Percentiles rank a stretch among this genome's conserved stretches.
phyloP scores from a whole-genome alignment of 306 rosid species.

The Vachellia pachyceras region DNA sequence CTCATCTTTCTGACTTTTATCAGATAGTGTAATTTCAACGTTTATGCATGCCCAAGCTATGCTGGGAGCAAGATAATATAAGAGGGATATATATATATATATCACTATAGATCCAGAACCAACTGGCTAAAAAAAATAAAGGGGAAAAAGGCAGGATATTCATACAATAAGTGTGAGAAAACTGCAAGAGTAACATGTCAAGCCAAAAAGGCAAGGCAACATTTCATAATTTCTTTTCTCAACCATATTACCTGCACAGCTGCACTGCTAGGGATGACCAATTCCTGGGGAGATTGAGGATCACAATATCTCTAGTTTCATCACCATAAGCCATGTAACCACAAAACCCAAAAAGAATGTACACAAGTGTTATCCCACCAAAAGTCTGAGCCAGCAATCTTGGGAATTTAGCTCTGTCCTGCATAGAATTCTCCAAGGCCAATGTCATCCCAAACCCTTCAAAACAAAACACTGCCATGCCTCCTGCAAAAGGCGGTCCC shows the following conservation, averaged over 20 bases:
- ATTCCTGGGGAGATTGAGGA: constrained; percentile 82
- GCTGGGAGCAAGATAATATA: constrained; percentile 2
- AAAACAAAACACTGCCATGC: constrained; percentile 85
- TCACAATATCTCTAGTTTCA: constrained; percentile 78
- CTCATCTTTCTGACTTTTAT: not conserved
- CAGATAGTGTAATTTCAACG: not conserved
- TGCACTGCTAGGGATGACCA: constrained; percentile 79
- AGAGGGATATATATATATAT: too few species aligned
- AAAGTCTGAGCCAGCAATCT: constrained; percentile 75
- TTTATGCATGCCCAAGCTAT: constrained; percentile 2
- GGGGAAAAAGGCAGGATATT: not conserved
- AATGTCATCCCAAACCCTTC: constrained; percentile 94
- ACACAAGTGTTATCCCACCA: constrained; percentile 70
- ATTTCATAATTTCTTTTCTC: constrained; percentile 12
- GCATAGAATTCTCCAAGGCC: constrained; percentile 73
- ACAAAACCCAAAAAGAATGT: constrained; percentile 70
- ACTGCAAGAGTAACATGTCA: constrained; percentile 7
- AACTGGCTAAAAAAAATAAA: not conserved
- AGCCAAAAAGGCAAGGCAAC: constrained; percentile 19
- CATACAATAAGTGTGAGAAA: not conserved
- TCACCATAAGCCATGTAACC: constrained; percentile 96
- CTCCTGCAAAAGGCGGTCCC: constrained; percentile 91
- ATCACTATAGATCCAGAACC: constrained; percentile 23
- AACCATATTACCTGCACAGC: constrained; percentile 75
- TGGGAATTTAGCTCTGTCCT: constrained; percentile 57